phyloP scores from a whole-genome alignment of 1,284 basidiomycete genomes.

The Apiotrichum gracile region DNA sequence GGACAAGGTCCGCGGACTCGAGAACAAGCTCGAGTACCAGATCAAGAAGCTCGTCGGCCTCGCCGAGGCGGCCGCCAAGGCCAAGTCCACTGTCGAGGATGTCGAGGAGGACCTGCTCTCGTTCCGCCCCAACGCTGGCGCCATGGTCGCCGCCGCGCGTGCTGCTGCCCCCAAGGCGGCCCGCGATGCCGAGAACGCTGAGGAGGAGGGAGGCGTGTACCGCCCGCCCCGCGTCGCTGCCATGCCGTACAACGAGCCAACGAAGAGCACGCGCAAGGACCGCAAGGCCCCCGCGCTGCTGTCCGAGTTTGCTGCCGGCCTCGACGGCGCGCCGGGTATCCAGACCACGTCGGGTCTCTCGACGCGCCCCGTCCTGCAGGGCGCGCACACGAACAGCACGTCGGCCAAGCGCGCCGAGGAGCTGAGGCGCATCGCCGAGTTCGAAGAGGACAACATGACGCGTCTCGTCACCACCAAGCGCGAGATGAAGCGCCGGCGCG shows the following conservation, averaged over 20 bases:
- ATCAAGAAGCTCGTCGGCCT: constrained; percentile 84
- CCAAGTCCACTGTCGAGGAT: constrained; percentile 53
- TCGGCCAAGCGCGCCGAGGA: constrained; percentile 51
- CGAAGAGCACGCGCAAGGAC: constrained; percentile 45
- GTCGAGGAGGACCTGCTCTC: constrained; percentile 73
- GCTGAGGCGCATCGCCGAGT: constrained; percentile 77
- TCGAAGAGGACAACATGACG: constrained; percentile 95
- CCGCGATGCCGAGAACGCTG: constrained; percentile 36
- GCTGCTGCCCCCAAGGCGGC: constrained; percentile 21
- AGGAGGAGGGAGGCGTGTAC: constrained; percentile 59
- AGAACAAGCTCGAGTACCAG: constrained; percentile 85
- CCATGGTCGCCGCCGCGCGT: constrained; percentile 29
- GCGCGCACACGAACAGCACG: constrained; percentile 51
- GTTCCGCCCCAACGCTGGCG: constrained; percentile 76
- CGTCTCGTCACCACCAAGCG: constrained; percentile 87
- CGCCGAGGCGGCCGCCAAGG: constrained; percentile 55
- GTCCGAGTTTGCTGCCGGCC: constrained; percentile 55
- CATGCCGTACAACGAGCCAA: constrained; percentile 71
- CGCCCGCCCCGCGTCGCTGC: constrained; percentile 88
- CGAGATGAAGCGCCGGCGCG: constrained; percentile 66
- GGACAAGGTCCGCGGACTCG: constrained; percentile 56
- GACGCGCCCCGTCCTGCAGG: constrained; percentile 34
- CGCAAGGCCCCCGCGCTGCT: constrained; percentile 68
- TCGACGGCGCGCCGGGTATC: constrained; percentile 55
- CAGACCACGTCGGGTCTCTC: constrained; percentile 73